Evolutionary conservation across 2,329 filamentous ascomycete genomes (phyloP).

Genomic region (Aspergillus udagawae): DNA sequence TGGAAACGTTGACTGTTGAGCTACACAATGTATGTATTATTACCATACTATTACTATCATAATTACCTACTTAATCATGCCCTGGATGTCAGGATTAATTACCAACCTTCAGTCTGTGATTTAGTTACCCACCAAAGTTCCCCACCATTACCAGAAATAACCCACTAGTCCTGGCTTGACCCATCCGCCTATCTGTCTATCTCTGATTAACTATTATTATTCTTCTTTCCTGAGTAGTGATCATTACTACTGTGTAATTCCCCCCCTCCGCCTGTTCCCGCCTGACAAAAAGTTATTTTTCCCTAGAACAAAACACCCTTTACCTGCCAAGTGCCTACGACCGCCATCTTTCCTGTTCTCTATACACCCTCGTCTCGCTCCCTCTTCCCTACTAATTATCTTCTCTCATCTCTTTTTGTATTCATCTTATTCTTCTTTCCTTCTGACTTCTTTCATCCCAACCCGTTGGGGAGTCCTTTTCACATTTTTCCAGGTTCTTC

Average conservation of each 20-base stretch:
- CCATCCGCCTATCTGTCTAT: neutral
- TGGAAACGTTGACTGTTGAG: too few relatives aligned
- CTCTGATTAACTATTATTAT: neutral
- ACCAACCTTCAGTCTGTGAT: neutral
- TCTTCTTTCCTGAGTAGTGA: neutral
- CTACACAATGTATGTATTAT: neutral
- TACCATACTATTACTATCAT: neutral
- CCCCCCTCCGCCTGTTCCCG: constrained; percentile 5
- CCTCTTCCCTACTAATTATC: constrained; percentile 11
- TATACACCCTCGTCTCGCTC: constrained; percentile 20
- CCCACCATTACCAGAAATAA: neutral
- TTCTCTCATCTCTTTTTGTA: constrained; percentile 7
- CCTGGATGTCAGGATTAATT: neutral
- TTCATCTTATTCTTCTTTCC: constrained; percentile 7
- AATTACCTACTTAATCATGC: neutral
- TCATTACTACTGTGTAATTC: neutral
- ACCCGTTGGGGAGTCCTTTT: neutral
- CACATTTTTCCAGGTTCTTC: constrained; percentile 3
- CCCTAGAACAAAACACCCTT: constrained; percentile 3
- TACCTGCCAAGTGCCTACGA: constrained; percentile 1
- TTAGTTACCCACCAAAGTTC: neutral
- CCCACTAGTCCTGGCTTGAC: neutral
- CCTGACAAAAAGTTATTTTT: constrained; percentile 7
- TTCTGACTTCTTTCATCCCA: neutral
- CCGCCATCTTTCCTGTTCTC: constrained; percentile 9